phyloP scores from a whole-genome alignment of 345 rosid species.

The Salix udensis region DNA sequence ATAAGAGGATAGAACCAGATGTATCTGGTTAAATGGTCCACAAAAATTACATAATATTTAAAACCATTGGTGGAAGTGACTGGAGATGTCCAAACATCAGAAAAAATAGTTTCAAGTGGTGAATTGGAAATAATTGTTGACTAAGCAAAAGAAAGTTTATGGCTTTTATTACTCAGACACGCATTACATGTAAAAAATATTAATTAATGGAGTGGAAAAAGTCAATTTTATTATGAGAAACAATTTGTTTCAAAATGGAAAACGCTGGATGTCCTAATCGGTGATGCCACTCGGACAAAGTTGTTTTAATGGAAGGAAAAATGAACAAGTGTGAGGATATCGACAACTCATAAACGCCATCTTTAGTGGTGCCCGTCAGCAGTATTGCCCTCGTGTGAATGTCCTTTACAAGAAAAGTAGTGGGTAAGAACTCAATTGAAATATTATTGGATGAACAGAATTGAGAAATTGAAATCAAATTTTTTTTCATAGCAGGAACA shows the following conservation, averaged over 20 bases:
- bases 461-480: too few species aligned
- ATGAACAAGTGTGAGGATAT: fast-evolving
- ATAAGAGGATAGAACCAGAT: too few species aligned
- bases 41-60: too few species aligned
- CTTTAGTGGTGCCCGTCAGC: neutral
- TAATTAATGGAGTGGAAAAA: neutral
- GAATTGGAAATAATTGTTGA: neutral
- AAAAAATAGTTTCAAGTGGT: too few species aligned
- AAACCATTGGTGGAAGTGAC: too few species aligned
- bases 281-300: neutral
- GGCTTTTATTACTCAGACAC: neutral
- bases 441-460: neutral
- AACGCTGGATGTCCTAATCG: neutral
- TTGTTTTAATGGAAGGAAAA: fast-evolving
- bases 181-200: neutral
- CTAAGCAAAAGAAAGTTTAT: fast-evolving
- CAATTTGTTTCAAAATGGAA: neutral
- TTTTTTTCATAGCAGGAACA: neutral
- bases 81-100: too few species aligned
- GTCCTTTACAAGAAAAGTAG: too few species aligned
- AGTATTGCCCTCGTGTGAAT: neutral
- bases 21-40: too few species aligned
- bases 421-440: neutral
- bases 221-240: neutral
- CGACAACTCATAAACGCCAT: too few species aligned